A percentile compares a stretch with the other conserved stretches of the same genome.
phyloP scores from a whole-genome alignment of 257 asterid genomes.

The Sherardia arvensis region DNA sequence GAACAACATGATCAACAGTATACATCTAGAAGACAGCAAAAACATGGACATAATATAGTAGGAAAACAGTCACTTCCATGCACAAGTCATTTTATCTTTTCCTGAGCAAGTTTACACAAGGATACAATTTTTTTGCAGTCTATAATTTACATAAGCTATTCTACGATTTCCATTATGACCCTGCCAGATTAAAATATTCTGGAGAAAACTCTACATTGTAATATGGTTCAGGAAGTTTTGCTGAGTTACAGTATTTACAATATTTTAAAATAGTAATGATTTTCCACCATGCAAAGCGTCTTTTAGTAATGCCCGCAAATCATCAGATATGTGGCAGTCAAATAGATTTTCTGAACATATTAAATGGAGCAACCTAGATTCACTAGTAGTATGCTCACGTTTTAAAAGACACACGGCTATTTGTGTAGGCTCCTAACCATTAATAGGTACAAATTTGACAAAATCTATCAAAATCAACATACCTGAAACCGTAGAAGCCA shows the following conservation, averaged over 20 bases:
- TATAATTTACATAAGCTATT: background rate
- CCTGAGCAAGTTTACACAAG: background rate
- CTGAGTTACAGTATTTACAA: background rate
- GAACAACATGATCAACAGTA: constrained; percentile 2
- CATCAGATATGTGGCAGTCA: background rate
- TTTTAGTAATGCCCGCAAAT: background rate
- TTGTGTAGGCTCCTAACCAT: background rate
- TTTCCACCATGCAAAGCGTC: background rate
- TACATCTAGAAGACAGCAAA: background rate
- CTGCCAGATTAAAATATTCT: background rate
- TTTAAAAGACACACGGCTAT: background rate
- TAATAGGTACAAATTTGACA: background rate
- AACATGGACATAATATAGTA: background rate
- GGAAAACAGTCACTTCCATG: background rate
- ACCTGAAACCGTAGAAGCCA: constrained; percentile 96
- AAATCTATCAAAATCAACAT: constrained; percentile 7
- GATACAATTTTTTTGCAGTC: background rate
- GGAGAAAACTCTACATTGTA: background rate
- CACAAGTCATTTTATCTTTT: background rate
- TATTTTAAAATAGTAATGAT: background rate
- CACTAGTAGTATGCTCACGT: no score
- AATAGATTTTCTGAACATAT: no score
- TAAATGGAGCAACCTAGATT: background rate
- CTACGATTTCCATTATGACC: background rate
- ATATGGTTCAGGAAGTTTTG: background rate